phyloP scores from a whole-genome alignment of 23 red algal genomes.

The Pyropia yezoensis region DNA sequence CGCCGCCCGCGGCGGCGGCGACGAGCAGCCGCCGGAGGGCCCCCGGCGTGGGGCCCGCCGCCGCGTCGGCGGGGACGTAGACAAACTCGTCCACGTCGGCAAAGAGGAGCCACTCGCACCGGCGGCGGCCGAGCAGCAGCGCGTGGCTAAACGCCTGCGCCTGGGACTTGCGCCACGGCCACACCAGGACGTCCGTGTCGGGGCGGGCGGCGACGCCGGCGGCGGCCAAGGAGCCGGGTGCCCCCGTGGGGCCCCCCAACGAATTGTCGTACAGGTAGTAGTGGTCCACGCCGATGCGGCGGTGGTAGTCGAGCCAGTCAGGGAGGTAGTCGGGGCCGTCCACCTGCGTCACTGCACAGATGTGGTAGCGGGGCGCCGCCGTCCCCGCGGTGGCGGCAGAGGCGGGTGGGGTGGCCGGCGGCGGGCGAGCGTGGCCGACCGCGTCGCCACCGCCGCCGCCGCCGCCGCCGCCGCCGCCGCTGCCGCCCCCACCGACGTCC shows the following conservation, averaged over 20 bases:
- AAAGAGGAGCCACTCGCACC: conserved; percentile 35
- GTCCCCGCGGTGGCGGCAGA: no score
- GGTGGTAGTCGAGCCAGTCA: conserved; percentile 44
- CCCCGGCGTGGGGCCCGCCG: neutral
- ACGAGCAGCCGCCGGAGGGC: conserved; percentile 9
- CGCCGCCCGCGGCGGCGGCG: neutral
- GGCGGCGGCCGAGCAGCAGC: conserved; percentile 15
- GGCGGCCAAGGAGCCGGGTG: neutral
- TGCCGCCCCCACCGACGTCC: no score
- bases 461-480: no score
- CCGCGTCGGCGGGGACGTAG: neutral
- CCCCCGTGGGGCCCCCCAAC: neutral
- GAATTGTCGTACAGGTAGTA: conserved; percentile 42
- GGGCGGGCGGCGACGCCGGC: neutral
- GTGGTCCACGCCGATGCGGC: conserved; percentile 38
- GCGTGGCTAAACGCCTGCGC: conserved; percentile 33
- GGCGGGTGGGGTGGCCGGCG: no score
- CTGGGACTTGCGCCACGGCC: conserved; percentile 38
- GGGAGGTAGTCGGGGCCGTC: conserved; percentile 15
- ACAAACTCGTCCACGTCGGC: conserved; percentile 42
- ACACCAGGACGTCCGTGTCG: conserved; percentile 38
- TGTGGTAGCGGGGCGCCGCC: neutral
- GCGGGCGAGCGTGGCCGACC: no score
- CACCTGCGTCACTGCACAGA: conserved; percentile 37
- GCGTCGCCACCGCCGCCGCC: no score